phyloP scores from a whole-genome alignment of 2,329 filamentous ascomycete genomes.

The Annulohypoxylon truncatum region DNA sequence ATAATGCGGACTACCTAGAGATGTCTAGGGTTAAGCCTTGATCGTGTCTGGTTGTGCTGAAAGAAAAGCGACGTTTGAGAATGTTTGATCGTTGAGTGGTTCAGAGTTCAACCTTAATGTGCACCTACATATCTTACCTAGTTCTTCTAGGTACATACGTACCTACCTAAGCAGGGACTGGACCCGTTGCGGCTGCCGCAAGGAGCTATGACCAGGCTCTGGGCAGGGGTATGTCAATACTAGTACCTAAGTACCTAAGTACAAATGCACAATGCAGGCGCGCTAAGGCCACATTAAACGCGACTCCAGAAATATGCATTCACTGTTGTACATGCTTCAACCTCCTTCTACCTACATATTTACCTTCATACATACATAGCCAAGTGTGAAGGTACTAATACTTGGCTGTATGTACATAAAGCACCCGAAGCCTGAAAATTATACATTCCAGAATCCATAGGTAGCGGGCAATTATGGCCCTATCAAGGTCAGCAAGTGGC shows the following conservation, averaged over 20 bases:
- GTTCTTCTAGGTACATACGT: background rate
- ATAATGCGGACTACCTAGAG: conserved; percentile 54
- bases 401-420: background rate
- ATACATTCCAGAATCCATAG: background rate
- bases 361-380: background rate
- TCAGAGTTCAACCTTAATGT: background rate
- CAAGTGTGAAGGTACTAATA: background rate
- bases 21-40: background rate
- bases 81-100: background rate
- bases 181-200: background rate
- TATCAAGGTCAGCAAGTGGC: conserved; percentile 68
- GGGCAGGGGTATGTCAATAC: background rate
- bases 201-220: background rate
- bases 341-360: background rate
- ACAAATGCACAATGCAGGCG: conserved; percentile 1
- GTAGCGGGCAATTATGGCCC: conserved; percentile 54
- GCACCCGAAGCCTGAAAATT: background rate
- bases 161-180: background rate
- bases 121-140: background rate
- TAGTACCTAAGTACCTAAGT: background rate
- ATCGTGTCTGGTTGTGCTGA: background rate
- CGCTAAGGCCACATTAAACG: conserved; percentile 22
- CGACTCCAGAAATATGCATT: conserved; percentile 13
- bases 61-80: background rate
- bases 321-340: background rate